Evolutionary conservation across 2,329 filamentous ascomycete species (phyloP).

Genomic region (Clathrospora elynae): DNA sequence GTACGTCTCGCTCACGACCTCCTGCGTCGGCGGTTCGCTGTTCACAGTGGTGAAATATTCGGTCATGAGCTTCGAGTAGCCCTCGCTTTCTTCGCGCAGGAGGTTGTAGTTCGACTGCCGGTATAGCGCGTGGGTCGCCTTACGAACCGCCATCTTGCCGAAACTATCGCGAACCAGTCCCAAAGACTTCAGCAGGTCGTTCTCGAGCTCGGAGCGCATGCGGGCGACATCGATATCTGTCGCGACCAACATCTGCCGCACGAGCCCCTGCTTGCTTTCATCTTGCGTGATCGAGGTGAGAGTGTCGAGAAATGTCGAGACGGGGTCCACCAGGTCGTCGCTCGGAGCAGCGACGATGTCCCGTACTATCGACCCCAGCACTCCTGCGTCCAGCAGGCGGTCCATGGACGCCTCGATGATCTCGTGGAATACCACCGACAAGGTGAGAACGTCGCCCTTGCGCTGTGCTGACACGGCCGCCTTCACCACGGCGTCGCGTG

Average conservation of each 20-base stretch:
- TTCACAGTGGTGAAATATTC: conserved; percentile 91
- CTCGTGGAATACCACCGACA: conserved; percentile 82
- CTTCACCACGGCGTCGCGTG: conserved; percentile 69
- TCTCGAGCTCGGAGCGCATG: conserved; percentile 84
- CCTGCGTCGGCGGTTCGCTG: conserved; percentile 71
- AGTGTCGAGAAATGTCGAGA: conserved; percentile 78
- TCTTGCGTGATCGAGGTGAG: conserved; percentile 78
- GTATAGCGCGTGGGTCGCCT: conserved; percentile 91
- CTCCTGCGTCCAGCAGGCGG: conserved; percentile 66
- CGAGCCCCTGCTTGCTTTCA: conserved; percentile 61
- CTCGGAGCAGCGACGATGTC: conserved; percentile 68
- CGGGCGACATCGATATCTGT: conserved; percentile 72
- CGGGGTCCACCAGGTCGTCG: conserved; percentile 51
- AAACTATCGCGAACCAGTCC: conserved; percentile 87
- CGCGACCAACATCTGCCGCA: conserved; percentile 72
- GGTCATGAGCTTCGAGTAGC: conserved; percentile 93
- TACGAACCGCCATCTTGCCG: conserved; percentile 78
- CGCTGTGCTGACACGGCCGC: conserved; percentile 67
- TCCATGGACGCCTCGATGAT: conserved; percentile 77
- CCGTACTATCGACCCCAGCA: conserved; percentile 74
- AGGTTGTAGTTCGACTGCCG: conserved; percentile 97
- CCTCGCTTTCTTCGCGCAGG: conserved; percentile 91
- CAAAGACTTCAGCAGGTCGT: conserved; percentile 72
- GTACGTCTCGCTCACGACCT: conserved; percentile 82
- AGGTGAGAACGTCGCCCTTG: conserved; percentile 69